These are phyloP conservation scores for Ensete glaucum DNA, from an alignment of 176 grass and related monocot genomes.

Conservation along the genomic window DNA sequence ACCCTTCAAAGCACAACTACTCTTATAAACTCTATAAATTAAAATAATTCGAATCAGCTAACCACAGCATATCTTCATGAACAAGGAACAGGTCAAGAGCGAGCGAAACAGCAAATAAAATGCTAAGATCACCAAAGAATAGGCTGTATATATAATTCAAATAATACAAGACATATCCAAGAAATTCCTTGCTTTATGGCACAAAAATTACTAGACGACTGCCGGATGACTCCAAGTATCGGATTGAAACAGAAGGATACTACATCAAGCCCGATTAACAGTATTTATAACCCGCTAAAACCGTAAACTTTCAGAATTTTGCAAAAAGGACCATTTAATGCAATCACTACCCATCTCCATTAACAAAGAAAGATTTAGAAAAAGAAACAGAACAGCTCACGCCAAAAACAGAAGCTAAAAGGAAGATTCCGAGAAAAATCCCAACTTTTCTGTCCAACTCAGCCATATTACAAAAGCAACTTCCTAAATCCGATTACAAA, in stretches of 20 bases:
- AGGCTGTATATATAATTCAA: not conserved
- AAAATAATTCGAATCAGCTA: not conserved
- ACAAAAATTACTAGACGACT: not conserved
- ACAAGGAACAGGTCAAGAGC: not conserved
- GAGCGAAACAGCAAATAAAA: not conserved
- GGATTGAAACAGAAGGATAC: no score
- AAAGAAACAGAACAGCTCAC: not conserved
- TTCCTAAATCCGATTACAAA: not conserved
- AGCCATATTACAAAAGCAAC: not conserved
- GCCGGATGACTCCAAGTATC: no score
- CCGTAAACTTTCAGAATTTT: no score
- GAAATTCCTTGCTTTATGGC: not conserved
- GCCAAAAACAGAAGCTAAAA: not conserved
- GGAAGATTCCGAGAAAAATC: no score
- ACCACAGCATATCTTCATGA: no score
- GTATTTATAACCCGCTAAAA: no score
- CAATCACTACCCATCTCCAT: no score
- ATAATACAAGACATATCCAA: not conserved
- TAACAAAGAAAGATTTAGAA: not conserved
- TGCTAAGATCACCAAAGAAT: not conserved
- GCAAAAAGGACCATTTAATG: no score
- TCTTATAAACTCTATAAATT: not conserved
- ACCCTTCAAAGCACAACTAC: not conserved
- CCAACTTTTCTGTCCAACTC: not conserved
- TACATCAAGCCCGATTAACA: no score